These are phyloP conservation scores for Alternaria arborescens DNA, from an alignment of 2,329 filamentous ascomycete genomes.

Conservation along the genomic window DNA sequence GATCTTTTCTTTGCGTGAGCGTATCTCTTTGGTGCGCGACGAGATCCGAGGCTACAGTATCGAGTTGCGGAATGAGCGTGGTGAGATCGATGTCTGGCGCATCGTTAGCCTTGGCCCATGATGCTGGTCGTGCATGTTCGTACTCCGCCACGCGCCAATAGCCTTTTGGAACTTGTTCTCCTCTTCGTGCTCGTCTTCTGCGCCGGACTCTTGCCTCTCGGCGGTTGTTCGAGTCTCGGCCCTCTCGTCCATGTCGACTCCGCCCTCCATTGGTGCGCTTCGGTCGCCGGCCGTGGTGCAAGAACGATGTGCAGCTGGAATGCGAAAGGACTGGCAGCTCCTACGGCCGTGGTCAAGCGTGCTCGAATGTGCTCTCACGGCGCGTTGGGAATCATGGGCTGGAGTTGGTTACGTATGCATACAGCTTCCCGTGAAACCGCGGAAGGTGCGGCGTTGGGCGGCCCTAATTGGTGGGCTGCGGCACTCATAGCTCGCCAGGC, in stretches of 20 bases:
- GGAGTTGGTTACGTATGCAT: conserved; percentile 27
- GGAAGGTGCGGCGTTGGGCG: conserved; percentile 35
- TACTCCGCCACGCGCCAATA: conserved; percentile 96
- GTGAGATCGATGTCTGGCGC: conserved; percentile 83
- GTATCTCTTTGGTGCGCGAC: conserved; percentile 92
- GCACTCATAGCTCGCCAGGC: conserved; percentile 20
- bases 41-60: conserved; percentile 93
- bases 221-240: conserved; percentile 12
- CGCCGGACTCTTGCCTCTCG: conserved; percentile 14
- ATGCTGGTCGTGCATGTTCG: conserved; percentile 22
- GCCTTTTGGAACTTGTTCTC: conserved; percentile 94
- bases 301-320: background rate
- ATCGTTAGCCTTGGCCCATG: conserved; percentile 22
- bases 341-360: background rate
- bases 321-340: background rate
- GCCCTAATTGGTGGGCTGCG: conserved; percentile 32
- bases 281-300: background rate
- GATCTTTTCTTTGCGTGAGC: conserved; percentile 93
- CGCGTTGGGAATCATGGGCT: conserved; percentile 19
- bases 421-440: conserved; percentile 35
- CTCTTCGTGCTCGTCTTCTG: conserved; percentile 56
- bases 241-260: conserved; percentile 40
- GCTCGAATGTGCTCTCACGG: background rate
- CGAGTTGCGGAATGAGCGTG: conserved; percentile 81
- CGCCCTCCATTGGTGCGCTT: conserved; percentile 45